Conservation (phyloP, 202 grass and related monocot species). For the Hordeum pubiflorum region DNA sequence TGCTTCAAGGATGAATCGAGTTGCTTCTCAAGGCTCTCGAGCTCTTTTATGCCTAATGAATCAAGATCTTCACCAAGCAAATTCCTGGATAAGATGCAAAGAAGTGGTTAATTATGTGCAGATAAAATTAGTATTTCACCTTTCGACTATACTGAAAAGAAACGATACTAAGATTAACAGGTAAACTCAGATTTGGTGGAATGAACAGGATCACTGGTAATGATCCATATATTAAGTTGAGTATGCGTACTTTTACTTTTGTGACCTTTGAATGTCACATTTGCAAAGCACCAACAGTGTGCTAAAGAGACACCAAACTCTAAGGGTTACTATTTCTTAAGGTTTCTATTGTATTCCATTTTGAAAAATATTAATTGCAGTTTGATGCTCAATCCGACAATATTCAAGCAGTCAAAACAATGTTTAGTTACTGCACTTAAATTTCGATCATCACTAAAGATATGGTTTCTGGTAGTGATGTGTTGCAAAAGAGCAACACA, state of each 20-base stretch:
- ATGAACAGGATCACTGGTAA: neutral
- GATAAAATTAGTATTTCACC: neutral
- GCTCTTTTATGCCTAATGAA: slow-evolving; percentile 53
- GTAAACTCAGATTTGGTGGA: neutral
- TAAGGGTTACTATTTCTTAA: neutral
- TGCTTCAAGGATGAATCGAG: slow-evolving; percentile 81
- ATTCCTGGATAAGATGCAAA: slow-evolving; percentile 45
- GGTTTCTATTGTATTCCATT: neutral
- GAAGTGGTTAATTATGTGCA: neutral
- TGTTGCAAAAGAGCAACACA: neutral
- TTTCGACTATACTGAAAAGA: neutral
- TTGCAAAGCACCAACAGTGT: neutral
- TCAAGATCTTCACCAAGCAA: slow-evolving; percentile 82
- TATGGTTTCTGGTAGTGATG: neutral
- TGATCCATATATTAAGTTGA: neutral
- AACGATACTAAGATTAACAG: neutral
- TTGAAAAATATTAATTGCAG: neutral
- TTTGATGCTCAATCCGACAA: neutral
- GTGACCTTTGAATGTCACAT: neutral
- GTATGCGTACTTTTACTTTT: neutral
- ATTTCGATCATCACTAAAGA: neutral
- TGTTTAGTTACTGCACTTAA: neutral
- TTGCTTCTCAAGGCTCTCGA: slow-evolving; percentile 72
- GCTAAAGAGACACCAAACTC: neutral
- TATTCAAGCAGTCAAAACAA: neutral